Percentiles rank a stretch among this genome's conserved stretches.
Conservation (phyloP, 805 yeast species). For the Ogataea paradorogensis region DNA sequence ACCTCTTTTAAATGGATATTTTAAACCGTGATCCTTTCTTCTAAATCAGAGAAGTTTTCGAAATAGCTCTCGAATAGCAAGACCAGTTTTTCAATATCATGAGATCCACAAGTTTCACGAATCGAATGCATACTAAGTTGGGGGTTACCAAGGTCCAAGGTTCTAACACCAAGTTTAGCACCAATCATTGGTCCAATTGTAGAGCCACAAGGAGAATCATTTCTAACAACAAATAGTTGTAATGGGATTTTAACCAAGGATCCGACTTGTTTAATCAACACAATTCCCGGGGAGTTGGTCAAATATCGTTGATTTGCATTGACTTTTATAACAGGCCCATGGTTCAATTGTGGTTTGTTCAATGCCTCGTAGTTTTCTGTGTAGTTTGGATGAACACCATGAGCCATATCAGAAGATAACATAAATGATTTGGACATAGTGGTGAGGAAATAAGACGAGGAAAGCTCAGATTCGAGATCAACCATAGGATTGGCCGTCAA, state of each 20-base stretch:
- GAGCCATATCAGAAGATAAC: slow-evolving; percentile 94
- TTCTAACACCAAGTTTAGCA: slow-evolving; percentile 80
- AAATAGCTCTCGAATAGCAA: slow-evolving; percentile 63
- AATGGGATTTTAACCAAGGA: slow-evolving; percentile 68
- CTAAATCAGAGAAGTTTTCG: slow-evolving; percentile 40
- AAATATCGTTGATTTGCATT: slow-evolving; percentile 96
- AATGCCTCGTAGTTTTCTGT: slow-evolving; percentile 66
- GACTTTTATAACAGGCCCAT: slow-evolving; percentile 89
- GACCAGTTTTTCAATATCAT: slow-evolving; percentile 64
- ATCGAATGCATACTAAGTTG: slow-evolving; percentile 92
- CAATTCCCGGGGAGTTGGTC: slow-evolving; percentile 88
- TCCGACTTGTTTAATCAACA: slow-evolving; percentile 71
- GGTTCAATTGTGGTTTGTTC: slow-evolving; percentile 78
- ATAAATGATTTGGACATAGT: slow-evolving; percentile 77
- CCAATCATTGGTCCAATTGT: slow-evolving; percentile 95
- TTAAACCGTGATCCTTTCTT: slow-evolving; percentile 39
- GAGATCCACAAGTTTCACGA: slow-evolving; percentile 85
- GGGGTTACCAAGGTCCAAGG: slow-evolving; percentile 88
- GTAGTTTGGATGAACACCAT: slow-evolving; percentile 95
- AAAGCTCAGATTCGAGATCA: slow-evolving; percentile 31
- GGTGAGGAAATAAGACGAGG: slow-evolving; percentile 44
- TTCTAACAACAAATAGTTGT: slow-evolving; percentile 89
- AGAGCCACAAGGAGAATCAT: slow-evolving; percentile 92
- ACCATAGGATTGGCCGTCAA: slow-evolving; percentile 39
- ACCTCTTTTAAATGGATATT: not conserved